These are phyloP conservation scores for Antrodiella citrinella DNA, from an alignment of 768 basidiomycete genomes.

Conservation along the genomic window DNA sequence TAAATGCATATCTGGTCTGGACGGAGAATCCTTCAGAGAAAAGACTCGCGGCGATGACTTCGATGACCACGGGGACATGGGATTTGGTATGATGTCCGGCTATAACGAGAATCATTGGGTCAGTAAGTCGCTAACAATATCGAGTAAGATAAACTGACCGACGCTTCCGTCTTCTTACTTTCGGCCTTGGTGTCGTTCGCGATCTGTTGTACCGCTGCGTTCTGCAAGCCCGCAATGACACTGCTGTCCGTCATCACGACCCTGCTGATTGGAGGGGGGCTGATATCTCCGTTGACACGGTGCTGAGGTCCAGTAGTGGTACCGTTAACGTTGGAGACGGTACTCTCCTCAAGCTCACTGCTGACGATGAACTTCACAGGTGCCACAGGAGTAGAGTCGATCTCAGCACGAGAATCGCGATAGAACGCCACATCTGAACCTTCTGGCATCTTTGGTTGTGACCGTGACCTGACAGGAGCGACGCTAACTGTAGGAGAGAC, in stretches of 20 bases:
- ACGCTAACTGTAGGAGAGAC: constrained; percentile 29
- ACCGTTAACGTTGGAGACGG: neutral
- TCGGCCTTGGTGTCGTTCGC: neutral
- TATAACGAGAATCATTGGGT: too few species aligned
- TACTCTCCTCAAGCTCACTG: constrained; percentile 57
- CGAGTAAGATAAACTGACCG: neutral
- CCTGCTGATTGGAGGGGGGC: neutral
- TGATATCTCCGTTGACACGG: neutral
- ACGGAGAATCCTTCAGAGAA: constrained; percentile 58
- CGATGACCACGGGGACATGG: constrained; percentile 41
- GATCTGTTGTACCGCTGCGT: neutral
- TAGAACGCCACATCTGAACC: constrained; percentile 70
- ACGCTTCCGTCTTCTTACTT: neutral
- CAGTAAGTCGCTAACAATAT: too few species aligned
- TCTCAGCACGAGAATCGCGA: constrained; percentile 52
- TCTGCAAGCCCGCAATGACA: neutral
- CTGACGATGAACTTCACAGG: constrained; percentile 69
- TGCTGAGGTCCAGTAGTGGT: neutral
- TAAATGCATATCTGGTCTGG: constrained; percentile 66
- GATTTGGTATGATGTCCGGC: too few species aligned
- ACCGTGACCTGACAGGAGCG: constrained; percentile 33
- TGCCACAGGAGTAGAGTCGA: constrained; percentile 8
- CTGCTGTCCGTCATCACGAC: neutral
- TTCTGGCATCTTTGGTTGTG: constrained; percentile 64
- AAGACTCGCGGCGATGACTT: constrained; percentile 41